These are phyloP conservation scores for Russula vinacea DNA, from an alignment of 768 basidiomycete genomes.

Conservation along the genomic window DNA sequence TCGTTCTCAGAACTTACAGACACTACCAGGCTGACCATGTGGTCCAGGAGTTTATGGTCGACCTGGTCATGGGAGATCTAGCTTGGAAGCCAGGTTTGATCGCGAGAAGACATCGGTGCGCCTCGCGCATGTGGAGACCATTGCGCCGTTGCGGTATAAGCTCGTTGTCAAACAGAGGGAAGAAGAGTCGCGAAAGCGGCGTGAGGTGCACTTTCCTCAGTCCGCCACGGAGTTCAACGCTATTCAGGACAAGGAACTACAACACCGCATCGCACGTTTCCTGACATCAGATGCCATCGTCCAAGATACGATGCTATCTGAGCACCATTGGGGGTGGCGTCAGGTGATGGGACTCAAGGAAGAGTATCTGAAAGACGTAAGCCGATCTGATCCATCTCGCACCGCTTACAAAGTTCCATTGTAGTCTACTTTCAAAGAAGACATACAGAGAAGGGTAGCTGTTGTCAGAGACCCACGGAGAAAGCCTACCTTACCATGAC, in stretches of 20 bases:
- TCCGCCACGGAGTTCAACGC: slow-evolving; percentile 21
- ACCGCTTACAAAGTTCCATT: slow-evolving; percentile 10
- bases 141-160: slow-evolving; percentile 18
- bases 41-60: slow-evolving; percentile 18
- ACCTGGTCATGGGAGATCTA: slow-evolving; percentile 5
- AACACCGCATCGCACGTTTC: slow-evolving; percentile 27
- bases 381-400: slow-evolving; percentile 18
- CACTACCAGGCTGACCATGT: not conserved
- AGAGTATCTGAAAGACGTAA: slow-evolving; percentile 21
- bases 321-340: slow-evolving; percentile 24
- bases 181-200: slow-evolving; percentile 25
- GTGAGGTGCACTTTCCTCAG: slow-evolving; percentile 23
- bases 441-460: slow-evolving; percentile 22
- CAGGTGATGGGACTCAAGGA: slow-evolving; percentile 24
- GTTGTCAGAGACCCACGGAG: slow-evolving; percentile 29
- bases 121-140: slow-evolving; percentile 13
- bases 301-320: slow-evolving; percentile 27
- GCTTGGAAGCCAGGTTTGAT: slow-evolving; percentile 18
- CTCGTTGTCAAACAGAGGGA: slow-evolving; percentile 16
- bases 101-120: slow-evolving; percentile 23
- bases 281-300: slow-evolving; percentile 21
- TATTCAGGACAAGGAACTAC: slow-evolving; percentile 26
- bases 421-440: slow-evolving; percentile 22
- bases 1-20: slow-evolving; percentile 1
- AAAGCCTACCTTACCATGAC: slow-evolving; percentile 22